A percentile compares a stretch with the other conserved stretches of the same genome.
phyloP scores from a whole-genome alignment of 2,329 filamentous ascomycete genomes.

The Sarocladiaceae sp. region DNA sequence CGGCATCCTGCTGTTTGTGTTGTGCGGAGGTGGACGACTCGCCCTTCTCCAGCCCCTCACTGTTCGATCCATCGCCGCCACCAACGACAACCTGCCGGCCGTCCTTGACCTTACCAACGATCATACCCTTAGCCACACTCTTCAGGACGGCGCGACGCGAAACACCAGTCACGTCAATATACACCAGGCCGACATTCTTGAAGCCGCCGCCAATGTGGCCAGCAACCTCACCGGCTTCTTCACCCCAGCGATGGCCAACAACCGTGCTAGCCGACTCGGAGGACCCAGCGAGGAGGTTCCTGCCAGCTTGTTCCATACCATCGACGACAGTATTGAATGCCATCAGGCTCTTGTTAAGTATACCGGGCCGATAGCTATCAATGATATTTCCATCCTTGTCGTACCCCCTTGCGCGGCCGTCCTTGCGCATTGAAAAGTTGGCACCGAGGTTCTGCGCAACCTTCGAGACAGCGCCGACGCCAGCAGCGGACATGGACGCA shows the following conservation, averaged over 20 bases:
- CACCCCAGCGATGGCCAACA: slow-evolving; percentile 82
- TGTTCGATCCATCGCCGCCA: slow-evolving; percentile 42
- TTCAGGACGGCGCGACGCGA: slow-evolving; percentile 86
- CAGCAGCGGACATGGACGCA: slow-evolving; percentile 74
- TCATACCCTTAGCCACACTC: slow-evolving; percentile 94
- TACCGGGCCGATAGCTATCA: slow-evolving; percentile 72
- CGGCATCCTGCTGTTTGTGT: slow-evolving; percentile 8
- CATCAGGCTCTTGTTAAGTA: slow-evolving; percentile 94
- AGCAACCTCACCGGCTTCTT: slow-evolving; percentile 75
- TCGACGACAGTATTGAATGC: slow-evolving; percentile 93
- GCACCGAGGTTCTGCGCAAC: slow-evolving; percentile 90
- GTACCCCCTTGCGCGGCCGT: slow-evolving; percentile 49
- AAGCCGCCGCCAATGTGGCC: slow-evolving; percentile 73
- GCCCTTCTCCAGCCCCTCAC: not conserved
- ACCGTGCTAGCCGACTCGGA: slow-evolving; percentile 77
- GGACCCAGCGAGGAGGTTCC: slow-evolving; percentile 66
- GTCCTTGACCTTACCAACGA: slow-evolving; percentile 70
- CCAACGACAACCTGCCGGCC: slow-evolving; percentile 70
- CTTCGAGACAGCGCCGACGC: slow-evolving; percentile 74
- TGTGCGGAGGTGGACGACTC: not conserved
- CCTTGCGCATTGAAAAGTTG: slow-evolving; percentile 49
- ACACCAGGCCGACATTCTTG: slow-evolving; percentile 94
- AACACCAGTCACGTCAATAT: slow-evolving; percentile 93
- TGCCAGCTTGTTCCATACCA: slow-evolving; percentile 82
- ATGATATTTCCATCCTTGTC: slow-evolving; percentile 64